Conservation (phyloP, 305 asterid species). For the Rubia tinctorum region DNA sequence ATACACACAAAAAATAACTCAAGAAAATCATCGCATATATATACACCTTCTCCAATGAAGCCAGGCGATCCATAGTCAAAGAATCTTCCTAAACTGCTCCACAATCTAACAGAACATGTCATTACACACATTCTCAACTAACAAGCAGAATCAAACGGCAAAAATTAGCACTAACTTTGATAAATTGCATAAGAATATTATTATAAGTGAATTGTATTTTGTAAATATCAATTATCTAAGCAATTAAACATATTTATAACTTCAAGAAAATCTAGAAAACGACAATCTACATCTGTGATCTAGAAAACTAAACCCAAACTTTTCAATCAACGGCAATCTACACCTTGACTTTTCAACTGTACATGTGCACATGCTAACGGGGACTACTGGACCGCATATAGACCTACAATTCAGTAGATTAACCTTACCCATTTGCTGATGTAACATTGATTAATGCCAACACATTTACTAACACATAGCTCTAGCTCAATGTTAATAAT, state of each 20-base stretch:
- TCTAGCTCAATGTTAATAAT: too few relatives aligned
- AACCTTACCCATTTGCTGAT: too few relatives aligned
- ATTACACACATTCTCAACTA: constrained; percentile 6
- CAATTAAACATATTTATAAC: neutral
- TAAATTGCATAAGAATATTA: neutral
- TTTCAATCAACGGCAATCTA: too few relatives aligned
- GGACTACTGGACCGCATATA: too few relatives aligned
- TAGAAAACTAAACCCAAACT: too few relatives aligned
- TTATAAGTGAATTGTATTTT: too few relatives aligned
- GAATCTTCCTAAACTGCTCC: constrained; percentile 99
- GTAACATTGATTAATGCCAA: too few relatives aligned
- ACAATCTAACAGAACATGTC: constrained; percentile 83
- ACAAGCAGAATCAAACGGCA: neutral
- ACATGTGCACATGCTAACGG: too few relatives aligned
- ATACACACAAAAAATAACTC: neutral
- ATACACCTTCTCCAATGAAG: constrained; percentile 78
- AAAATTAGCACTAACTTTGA: neutral
- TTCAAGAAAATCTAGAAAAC: neutral
- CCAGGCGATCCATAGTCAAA: constrained; percentile 92
- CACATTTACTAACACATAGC: too few relatives aligned
- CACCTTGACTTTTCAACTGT: too few relatives aligned
- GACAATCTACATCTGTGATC: too few relatives aligned
- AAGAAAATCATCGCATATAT: neutral
- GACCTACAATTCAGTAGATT: too few relatives aligned
- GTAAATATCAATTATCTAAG: neutral